Evolutionary conservation across 2,329 filamentous ascomycete species (phyloP).

Genomic region (Trichocomaceae sp.): DNA sequence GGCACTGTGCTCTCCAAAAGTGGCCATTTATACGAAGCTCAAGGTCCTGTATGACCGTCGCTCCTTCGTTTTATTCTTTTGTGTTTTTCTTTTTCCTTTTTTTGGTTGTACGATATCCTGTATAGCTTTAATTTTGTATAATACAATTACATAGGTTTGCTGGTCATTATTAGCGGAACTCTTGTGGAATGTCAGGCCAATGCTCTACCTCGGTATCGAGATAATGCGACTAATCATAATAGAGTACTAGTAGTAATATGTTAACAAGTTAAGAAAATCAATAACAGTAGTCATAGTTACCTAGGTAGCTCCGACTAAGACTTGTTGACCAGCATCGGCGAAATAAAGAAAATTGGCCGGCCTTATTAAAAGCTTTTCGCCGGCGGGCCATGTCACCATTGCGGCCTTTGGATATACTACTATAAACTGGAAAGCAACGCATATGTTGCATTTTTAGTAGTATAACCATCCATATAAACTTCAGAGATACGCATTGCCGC

Average conservation of each 20-base stretch:
- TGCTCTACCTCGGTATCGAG: no score
- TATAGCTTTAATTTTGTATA: slow-evolving; percentile 8
- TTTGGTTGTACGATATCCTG: slow-evolving; percentile 8
- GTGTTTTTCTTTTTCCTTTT: background rate
- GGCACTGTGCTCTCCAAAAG: slow-evolving; percentile 77
- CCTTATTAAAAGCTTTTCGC: background rate
- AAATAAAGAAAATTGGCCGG: background rate
- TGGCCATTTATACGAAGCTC: slow-evolving; percentile 62
- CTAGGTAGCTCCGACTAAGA: no score
- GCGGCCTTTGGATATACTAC: background rate
- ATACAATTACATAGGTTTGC: slow-evolving; percentile 3
- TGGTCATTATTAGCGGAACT: background rate
- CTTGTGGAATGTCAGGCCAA: no score
- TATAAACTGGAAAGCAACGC: no score
- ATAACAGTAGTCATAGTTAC: no score
- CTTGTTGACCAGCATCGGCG: background rate
- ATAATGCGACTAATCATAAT: no score
- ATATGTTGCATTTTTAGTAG: no score
- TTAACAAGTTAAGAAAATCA: no score
- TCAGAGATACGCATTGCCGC: no score
- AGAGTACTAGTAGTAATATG: no score
- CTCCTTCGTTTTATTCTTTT: background rate
- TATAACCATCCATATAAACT: no score
- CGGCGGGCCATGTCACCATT: background rate
- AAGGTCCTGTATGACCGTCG: slow-evolving; percentile 25